phyloP scores from a whole-genome alignment of 2,329 filamentous ascomycete species.

The Arachnomyces sp. region DNA sequence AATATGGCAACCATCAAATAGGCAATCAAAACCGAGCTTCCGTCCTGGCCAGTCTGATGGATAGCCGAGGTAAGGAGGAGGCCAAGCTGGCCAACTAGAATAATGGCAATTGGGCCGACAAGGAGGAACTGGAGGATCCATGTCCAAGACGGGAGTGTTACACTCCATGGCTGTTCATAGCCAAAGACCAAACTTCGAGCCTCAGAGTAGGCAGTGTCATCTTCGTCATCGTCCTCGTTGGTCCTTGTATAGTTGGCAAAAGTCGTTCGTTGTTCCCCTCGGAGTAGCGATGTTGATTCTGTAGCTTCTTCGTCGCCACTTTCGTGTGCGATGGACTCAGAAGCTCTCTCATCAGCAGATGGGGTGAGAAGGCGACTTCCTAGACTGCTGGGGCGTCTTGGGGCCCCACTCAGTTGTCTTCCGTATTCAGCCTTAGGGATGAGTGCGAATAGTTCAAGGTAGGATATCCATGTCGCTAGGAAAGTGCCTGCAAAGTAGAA shows the following conservation, averaged over 20 bases:
- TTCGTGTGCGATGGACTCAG: conserved; percentile 11
- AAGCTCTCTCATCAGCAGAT: conserved; percentile 30
- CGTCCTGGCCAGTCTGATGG: conserved; percentile 77
- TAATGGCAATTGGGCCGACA: conserved; percentile 66
- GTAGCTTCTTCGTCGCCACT: conserved; percentile 34
- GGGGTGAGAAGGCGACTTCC: conserved; percentile 37
- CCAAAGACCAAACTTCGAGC: conserved; percentile 45
- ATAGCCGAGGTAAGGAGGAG: conserved; percentile 64
- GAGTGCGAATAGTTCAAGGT: conserved; percentile 72
- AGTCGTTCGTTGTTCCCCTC: conserved; percentile 42
- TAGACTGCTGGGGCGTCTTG: conserved; percentile 27
- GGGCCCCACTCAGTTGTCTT: conserved; percentile 30
- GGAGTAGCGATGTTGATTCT: conserved; percentile 51
- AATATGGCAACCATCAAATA: conserved; percentile 63
- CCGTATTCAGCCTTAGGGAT: conserved; percentile 64
- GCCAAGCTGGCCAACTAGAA: conserved; percentile 67
- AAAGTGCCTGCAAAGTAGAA: conserved; percentile 72
- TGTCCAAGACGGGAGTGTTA: conserved; percentile 66
- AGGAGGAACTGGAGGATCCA: conserved; percentile 84
- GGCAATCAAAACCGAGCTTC: conserved; percentile 60
- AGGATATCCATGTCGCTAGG: conserved; percentile 62
- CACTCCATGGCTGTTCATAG: conserved; percentile 79
- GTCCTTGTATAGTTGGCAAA: conserved; percentile 47
- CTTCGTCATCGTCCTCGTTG: conserved; percentile 22
- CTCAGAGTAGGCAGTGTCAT: conserved; percentile 19